Conservation (phyloP, 306 rosid species). For the Oemleria cerasiformis region DNA sequence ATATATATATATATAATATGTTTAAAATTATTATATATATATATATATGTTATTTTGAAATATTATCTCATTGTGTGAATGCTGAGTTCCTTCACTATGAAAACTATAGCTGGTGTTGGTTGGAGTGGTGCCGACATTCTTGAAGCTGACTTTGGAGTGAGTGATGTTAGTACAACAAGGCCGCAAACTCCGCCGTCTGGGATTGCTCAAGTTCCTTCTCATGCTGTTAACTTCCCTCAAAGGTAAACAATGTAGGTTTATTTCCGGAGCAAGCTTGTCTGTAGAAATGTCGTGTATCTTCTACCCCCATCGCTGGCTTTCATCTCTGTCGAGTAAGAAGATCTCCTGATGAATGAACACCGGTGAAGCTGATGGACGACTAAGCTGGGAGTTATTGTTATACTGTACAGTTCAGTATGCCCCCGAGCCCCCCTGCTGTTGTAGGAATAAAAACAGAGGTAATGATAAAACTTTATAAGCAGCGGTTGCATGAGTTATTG, state of each 20-base stretch:
- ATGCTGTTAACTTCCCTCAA: slow-evolving; percentile 39
- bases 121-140: slow-evolving; percentile 79
- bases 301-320: slow-evolving; percentile 21
- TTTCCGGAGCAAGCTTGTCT: slow-evolving; percentile 10
- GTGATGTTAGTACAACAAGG: slow-evolving; percentile 39
- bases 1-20: too few relatives aligned
- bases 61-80: background rate
- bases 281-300: slow-evolving; percentile 32
- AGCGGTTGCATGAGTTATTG: slow-evolving; percentile 14
- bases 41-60: background rate
- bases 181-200: slow-evolving; percentile 45
- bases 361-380: slow-evolving; percentile 32
- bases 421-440: slow-evolving; percentile 17
- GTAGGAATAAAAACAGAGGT: slow-evolving; percentile 33
- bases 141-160: slow-evolving; percentile 59
- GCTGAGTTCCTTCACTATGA: slow-evolving; percentile 40
- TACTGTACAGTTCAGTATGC: slow-evolving; percentile 42
- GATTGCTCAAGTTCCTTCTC: slow-evolving; percentile 47
- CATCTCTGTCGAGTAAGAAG: slow-evolving; percentile 20
- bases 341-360: slow-evolving; percentile 25
- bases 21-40: too few relatives aligned
- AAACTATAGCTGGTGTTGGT: slow-evolving; percentile 60
- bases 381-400: slow-evolving; percentile 37
- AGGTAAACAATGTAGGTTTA: slow-evolving; percentile 37
- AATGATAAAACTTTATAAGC: slow-evolving; percentile 20